Evolutionary conservation across 371 early-diverging fungal genomes (phyloP).

Genomic region (Fennellomyces sp.): DNA sequence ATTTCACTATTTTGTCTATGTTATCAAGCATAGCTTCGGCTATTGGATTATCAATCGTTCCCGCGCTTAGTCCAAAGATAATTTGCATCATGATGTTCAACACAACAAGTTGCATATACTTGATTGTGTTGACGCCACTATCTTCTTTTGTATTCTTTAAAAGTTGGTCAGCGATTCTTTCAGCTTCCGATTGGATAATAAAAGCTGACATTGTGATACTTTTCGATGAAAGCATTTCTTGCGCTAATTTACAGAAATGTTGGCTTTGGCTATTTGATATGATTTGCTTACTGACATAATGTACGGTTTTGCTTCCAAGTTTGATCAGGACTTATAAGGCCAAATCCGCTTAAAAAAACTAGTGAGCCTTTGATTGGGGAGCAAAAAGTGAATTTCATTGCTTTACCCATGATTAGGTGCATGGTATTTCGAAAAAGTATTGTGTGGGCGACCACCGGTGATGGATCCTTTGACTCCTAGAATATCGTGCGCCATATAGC

Average conservation of each 20-base stretch:
- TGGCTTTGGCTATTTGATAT: too few relatives aligned
- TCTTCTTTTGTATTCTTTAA: neutral
- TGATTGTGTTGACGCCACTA: neutral
- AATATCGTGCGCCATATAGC: conserved; percentile 21
- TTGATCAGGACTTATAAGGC: too few relatives aligned
- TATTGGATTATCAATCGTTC: conserved; percentile 12
- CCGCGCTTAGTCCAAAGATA: conserved; percentile 4
- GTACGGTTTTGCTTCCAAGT: too few relatives aligned
- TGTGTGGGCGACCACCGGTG: conserved; percentile 13
- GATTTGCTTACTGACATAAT: too few relatives aligned
- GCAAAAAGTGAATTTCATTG: too few relatives aligned
- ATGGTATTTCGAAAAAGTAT: conserved; percentile 5
- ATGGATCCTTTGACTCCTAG: conserved; percentile 14
- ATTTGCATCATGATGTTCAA: conserved; percentile 12
- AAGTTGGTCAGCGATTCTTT: neutral
- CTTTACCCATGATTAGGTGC: conserved; percentile 13
- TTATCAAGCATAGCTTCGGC: conserved; percentile 1
- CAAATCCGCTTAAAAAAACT: too few relatives aligned
- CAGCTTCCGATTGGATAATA: conserved; percentile 5
- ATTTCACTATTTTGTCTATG: conserved; percentile 6
- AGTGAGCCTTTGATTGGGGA: too few relatives aligned
- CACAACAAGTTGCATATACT: neutral
- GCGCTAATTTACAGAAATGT: too few relatives aligned
- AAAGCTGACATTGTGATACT: neutral
- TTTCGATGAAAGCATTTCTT: conserved; percentile 9